These are phyloP conservation scores for Diaporthe destruens DNA, from an alignment of 2,329 filamentous ascomycete genomes.

Conservation along the genomic window DNA sequence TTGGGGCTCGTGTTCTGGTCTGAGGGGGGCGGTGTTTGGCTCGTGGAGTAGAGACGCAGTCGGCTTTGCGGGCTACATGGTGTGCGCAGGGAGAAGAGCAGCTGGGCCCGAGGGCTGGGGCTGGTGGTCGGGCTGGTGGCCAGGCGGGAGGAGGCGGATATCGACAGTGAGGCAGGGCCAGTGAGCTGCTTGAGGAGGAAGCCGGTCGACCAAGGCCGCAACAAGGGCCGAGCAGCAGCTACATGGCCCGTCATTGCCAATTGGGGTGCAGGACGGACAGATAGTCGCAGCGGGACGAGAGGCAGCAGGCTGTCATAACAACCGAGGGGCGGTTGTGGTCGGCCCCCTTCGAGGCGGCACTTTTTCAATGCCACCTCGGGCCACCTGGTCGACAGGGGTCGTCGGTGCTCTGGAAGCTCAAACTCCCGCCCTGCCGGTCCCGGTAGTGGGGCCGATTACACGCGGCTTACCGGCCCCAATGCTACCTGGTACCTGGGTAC, in stretches of 20 bases:
- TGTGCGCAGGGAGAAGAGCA: constrained; percentile 47
- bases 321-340: not conserved
- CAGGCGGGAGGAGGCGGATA: no score
- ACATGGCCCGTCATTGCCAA: constrained; percentile 42
- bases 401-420: not conserved
- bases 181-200: constrained; percentile 42
- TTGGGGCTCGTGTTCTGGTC: constrained; percentile 7
- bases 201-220: constrained; percentile 38
- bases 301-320: not conserved
- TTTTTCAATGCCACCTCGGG: constrained; percentile 34
- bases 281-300: constrained; percentile 6
- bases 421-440: constrained; percentile 13
- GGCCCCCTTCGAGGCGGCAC: constrained; percentile 16
- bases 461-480: not conserved
- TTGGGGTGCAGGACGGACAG: not conserved
- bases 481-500: not conserved
- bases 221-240: constrained; percentile 41
- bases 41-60: constrained; percentile 49
- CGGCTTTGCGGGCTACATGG: constrained; percentile 46
- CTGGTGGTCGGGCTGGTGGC: constrained; percentile 36
- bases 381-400: constrained; percentile 17
- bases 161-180: constrained; percentile 27
- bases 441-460: constrained; percentile 27
- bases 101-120: constrained; percentile 8
- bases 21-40: constrained; percentile 22